A percentile compares a stretch with the other conserved stretches of the same genome.
Evolutionary conservation across 2,329 filamentous ascomycete genomes (phyloP).

Genomic region (Hirsutella minnesotensis): DNA sequence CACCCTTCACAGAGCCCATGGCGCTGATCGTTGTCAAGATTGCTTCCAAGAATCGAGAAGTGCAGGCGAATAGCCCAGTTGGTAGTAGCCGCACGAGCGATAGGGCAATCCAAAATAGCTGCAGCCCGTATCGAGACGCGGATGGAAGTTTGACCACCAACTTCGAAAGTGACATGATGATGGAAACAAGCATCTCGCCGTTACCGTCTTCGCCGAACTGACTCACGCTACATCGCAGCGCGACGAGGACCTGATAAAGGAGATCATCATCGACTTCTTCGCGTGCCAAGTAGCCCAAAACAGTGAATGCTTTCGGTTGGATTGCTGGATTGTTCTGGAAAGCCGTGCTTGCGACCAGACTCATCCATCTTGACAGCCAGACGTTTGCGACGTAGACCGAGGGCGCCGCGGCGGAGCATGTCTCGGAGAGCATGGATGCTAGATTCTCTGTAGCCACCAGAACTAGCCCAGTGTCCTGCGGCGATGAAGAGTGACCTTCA

Average conservation of each 20-base stretch:
- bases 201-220: constrained; percentile 53
- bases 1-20: constrained; percentile 45
- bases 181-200: constrained; percentile 57
- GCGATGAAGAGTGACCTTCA: constrained; percentile 39
- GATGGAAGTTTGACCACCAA: constrained; percentile 60
- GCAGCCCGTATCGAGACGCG: constrained; percentile 54
- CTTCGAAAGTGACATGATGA: constrained; percentile 54
- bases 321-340: constrained; percentile 64
- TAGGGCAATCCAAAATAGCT: constrained; percentile 60
- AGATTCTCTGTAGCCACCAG: constrained; percentile 48
- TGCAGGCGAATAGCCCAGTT: constrained; percentile 50
- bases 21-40: constrained; percentile 53
- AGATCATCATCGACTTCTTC: constrained; percentile 63
- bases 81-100: constrained; percentile 55
- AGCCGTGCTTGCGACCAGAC: constrained; percentile 57
- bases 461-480: constrained; percentile 39
- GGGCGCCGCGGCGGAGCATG: constrained; percentile 51
- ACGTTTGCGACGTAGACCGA: constrained; percentile 54
- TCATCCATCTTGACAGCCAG: constrained; percentile 65
- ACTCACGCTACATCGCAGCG: constrained; percentile 51
- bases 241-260: constrained; percentile 59
- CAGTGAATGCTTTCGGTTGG: constrained; percentile 56
- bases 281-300: constrained; percentile 60
- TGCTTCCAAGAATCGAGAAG: constrained; percentile 52
- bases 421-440: constrained; percentile 49